These are phyloP conservation scores for Pichia sp. DNA, from an alignment of 1,139 yeast species.

Conservation along the genomic window DNA sequence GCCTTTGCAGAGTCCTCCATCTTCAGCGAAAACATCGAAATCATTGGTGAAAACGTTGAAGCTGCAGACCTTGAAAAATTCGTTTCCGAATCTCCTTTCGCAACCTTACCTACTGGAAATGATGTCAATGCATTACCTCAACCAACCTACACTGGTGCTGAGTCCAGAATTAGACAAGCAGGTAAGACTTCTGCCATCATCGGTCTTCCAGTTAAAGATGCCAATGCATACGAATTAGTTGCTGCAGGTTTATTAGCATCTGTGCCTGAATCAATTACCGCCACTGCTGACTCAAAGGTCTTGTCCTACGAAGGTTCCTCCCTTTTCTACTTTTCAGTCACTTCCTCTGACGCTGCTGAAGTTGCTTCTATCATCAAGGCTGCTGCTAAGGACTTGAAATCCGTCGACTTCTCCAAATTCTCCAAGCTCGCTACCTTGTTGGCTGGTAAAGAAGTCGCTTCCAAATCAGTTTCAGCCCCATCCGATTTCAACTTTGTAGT, in stretches of 20 bases:
- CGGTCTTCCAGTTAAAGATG: constrained; percentile 73
- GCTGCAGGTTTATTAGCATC: constrained; percentile 71
- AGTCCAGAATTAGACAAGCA: constrained; percentile 65
- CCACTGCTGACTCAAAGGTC: constrained; percentile 44
- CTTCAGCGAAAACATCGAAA: constrained; percentile 64
- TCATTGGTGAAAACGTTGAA: constrained; percentile 72
- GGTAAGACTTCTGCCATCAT: constrained; percentile 72
- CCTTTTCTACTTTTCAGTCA: constrained; percentile 67
- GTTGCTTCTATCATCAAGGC: constrained; percentile 62
- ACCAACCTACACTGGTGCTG: constrained; percentile 55
- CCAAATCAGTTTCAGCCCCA: constrained; percentile 46
- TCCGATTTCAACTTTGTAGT: constrained; percentile 76
- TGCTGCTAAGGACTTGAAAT: constrained; percentile 40
- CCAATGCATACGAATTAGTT: constrained; percentile 67
- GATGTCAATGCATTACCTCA: constrained; percentile 36
- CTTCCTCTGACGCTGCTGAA: constrained; percentile 50
- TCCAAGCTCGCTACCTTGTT: constrained; percentile 32
- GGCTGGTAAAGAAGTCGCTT: constrained; percentile 45
- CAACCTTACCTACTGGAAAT: constrained; percentile 58
- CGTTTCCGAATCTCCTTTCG: constrained; percentile 62
- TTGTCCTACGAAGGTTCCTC: constrained; percentile 76
- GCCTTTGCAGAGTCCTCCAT: constrained; percentile 65
- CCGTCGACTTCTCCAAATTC: constrained; percentile 34
- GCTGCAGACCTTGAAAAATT: constrained; percentile 66
- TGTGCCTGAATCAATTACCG: constrained; percentile 42